phyloP scores from a whole-genome alignment of 345 rosid genomes.

The Theobroma cacao region DNA sequence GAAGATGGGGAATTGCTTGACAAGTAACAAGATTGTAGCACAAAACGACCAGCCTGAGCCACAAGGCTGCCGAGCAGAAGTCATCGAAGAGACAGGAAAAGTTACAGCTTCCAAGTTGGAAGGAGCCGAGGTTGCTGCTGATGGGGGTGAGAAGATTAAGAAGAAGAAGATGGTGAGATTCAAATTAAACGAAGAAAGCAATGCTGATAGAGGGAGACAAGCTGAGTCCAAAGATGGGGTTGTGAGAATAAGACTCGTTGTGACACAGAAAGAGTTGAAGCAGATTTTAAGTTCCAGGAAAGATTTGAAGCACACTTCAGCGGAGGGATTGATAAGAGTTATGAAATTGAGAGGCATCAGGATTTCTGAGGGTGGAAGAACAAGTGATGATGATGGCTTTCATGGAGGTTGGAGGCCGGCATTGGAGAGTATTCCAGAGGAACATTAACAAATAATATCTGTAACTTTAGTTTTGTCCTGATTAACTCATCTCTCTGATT shows the following conservation, averaged over 20 bases:
- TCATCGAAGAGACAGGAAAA: not conserved
- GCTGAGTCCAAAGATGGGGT: slow-evolving; percentile 21
- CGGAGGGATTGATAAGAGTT: slow-evolving; percentile 44
- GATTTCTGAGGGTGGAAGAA: not conserved
- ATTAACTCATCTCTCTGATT: not conserved
- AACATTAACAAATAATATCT: slow-evolving; percentile 17
- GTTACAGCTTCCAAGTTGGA: not conserved
- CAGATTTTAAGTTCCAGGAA: slow-evolving; percentile 36
- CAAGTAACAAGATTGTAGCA: slow-evolving; percentile 13
- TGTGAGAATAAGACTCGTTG: slow-evolving; percentile 54
- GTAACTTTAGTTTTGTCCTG: not conserved
- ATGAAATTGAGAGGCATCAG: slow-evolving; percentile 39
- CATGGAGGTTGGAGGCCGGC: slow-evolving; percentile 47
- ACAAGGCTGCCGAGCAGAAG: not conserved
- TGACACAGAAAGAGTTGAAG: slow-evolving; percentile 62
- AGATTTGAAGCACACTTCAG: slow-evolving; percentile 29
- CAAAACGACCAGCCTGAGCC: not conserved
- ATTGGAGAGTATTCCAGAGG: slow-evolving; percentile 66
- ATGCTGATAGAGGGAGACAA: slow-evolving; percentile 8
- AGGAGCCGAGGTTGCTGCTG: not conserved
- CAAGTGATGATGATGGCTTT: not conserved
- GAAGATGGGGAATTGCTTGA: slow-evolving; percentile 43
- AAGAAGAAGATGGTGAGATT: slow-evolving; percentile 29
- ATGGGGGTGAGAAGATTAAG: not conserved
- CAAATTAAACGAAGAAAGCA: slow-evolving; percentile 18